These are phyloP conservation scores for Colletotrichum scovillei DNA, from an alignment of 2,329 filamentous ascomycete species.

Conservation along the genomic window DNA sequence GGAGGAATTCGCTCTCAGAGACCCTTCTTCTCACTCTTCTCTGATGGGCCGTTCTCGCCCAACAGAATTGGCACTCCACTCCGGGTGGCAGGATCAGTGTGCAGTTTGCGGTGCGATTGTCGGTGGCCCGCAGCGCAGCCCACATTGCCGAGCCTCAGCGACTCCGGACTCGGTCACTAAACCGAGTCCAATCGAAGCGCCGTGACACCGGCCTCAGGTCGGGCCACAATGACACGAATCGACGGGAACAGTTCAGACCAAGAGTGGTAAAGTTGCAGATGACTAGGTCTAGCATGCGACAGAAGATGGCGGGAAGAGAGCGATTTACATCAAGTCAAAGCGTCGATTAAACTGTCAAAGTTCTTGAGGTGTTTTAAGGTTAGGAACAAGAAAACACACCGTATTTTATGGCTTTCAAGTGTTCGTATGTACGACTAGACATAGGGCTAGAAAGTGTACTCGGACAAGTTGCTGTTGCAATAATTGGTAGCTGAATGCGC, in stretches of 20 bases:
- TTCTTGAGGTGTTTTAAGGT: neutral
- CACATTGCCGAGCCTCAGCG: constrained; percentile 22
- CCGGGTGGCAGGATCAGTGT: neutral
- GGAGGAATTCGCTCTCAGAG: constrained; percentile 7
- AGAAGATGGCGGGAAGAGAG: neutral
- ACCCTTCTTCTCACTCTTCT: neutral
- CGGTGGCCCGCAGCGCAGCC: constrained; percentile 13
- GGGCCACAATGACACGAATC: neutral
- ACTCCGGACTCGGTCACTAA: constrained; percentile 28
- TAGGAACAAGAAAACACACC: neutral
- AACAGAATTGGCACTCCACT: constrained; percentile 23
- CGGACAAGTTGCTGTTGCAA: neutral
- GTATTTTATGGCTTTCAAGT: neutral
- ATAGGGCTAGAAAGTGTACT: neutral
- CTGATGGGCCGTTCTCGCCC: constrained; percentile 23
- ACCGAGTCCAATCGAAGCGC: neutral
- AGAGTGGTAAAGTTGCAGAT: neutral
- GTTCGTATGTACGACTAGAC: neutral
- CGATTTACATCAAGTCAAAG: neutral
- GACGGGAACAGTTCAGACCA: neutral
- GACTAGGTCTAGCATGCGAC: neutral
- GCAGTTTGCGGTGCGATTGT: neutral
- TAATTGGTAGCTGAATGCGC: neutral
- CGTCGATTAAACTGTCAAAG: neutral
- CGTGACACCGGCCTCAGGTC: neutral